Conservation (phyloP, 2,329 filamentous ascomycete species). For the Diaporthe destruens region DNA sequence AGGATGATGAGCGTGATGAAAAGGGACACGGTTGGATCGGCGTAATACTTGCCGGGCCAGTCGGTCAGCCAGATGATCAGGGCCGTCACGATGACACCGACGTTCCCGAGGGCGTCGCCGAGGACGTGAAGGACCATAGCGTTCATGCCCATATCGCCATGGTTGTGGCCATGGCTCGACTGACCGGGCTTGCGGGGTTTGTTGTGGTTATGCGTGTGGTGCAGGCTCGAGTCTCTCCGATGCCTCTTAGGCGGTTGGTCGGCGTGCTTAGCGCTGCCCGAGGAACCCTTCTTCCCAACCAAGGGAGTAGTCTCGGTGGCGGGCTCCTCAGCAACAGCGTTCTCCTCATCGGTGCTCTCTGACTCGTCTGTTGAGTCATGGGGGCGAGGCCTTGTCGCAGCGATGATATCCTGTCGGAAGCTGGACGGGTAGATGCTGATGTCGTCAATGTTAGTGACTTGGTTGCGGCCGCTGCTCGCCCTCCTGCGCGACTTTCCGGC, state of each 20-base stretch:
- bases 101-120: constrained; percentile 87
- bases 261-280: constrained; percentile 46
- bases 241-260: constrained; percentile 50
- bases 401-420: constrained; percentile 93
- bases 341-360: constrained; percentile 40
- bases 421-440: constrained; percentile 90
- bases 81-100: constrained; percentile 86
- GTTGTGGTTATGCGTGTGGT: constrained; percentile 84
- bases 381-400: constrained; percentile 76
- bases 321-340: constrained; percentile 47
- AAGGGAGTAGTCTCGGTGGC: constrained; percentile 56
- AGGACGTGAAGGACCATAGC: constrained; percentile 82
- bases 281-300: constrained; percentile 45
- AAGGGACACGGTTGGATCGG: constrained; percentile 91
- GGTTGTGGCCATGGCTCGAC: constrained; percentile 79
- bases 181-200: constrained; percentile 74
- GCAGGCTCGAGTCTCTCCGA: constrained; percentile 66
- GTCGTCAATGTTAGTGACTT: constrained; percentile 75
- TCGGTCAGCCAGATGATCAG: constrained; percentile 92
- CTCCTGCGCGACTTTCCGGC: constrained; percentile 60
- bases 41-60: constrained; percentile 85
- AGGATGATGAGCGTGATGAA: constrained; percentile 89
- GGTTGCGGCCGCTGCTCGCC: constrained; percentile 64
- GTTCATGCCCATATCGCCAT: constrained; percentile 95
- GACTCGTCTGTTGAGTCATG: constrained; percentile 49